These are phyloP conservation scores for Scheffersomyces titani DNA, from an alignment of 1,139 yeast species.

Conservation along the genomic window DNA sequence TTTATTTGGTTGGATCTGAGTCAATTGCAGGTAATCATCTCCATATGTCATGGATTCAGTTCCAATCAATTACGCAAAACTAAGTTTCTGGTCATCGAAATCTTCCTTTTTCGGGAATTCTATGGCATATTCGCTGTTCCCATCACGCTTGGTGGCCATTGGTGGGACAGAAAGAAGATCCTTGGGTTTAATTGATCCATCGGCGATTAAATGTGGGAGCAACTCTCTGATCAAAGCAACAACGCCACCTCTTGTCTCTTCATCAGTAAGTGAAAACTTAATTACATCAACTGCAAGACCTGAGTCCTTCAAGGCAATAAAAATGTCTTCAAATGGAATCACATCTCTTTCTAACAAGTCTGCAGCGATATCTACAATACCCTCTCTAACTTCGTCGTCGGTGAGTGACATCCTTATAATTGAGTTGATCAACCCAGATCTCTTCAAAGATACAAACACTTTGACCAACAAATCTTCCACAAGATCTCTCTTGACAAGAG, in stretches of 20 bases:
- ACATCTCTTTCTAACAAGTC: conserved; percentile 30
- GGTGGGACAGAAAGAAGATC: neutral
- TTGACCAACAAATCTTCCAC: conserved; percentile 23
- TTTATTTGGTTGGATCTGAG: too few species aligned
- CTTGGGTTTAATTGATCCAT: conserved; percentile 6
- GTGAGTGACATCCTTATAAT: conserved; percentile 29
- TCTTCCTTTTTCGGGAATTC: neutral
- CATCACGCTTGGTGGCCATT: neutral
- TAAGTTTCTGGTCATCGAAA: neutral
- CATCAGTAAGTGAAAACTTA: conserved; percentile 27
- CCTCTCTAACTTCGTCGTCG: conserved; percentile 30
- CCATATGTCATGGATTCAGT: too few species aligned
- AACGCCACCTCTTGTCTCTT: conserved; percentile 31
- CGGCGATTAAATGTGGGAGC: conserved; percentile 25
- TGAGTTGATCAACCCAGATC: conserved; percentile 31
- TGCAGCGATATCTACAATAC: conserved; percentile 25
- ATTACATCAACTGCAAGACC: conserved; percentile 34
- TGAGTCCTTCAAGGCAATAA: conserved; percentile 30
- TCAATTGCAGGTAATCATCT: too few species aligned
- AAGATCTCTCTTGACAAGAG: conserved; percentile 10
- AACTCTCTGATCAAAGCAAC: conserved; percentile 28
- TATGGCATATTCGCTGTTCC: neutral
- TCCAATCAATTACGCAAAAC: neutral
- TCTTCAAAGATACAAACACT: conserved; percentile 28
- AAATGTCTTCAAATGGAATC: conserved; percentile 36